Evolutionary conservation across 352 stramenopile genomes (phyloP).

Genomic region (Phytophthora quininea): DNA sequence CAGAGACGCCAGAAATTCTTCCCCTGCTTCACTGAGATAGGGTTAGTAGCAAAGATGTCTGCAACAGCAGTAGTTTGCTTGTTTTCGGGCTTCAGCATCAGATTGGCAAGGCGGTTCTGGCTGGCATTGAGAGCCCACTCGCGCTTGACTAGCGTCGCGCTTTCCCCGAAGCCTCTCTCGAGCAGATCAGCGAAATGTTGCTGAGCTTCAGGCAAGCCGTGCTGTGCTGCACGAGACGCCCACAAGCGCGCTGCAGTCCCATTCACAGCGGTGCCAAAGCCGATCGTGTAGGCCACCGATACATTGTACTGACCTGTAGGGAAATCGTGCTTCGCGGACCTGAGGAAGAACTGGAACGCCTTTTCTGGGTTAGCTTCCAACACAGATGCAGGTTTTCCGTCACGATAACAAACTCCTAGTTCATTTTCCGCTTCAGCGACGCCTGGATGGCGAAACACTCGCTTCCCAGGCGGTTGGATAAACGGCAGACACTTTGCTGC

Average conservation of each 20-base stretch:
- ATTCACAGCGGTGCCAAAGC: constrained; percentile 31
- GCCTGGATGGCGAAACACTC: constrained; percentile 33
- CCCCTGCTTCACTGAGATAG: constrained; percentile 13
- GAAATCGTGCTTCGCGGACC: constrained; percentile 43
- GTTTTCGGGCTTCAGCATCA: constrained; percentile 20
- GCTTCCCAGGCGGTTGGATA: constrained; percentile 37
- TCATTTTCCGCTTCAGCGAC: constrained; percentile 47
- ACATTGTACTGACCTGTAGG: constrained; percentile 42
- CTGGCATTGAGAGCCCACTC: constrained; percentile 21
- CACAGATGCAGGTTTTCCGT: constrained; percentile 28
- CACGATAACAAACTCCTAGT: constrained; percentile 41
- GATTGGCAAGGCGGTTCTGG: constrained; percentile 27
- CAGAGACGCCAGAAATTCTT: constrained; percentile 32
- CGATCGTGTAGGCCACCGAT: constrained; percentile 35
- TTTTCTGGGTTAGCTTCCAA: constrained; percentile 26
- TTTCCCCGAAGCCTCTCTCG: constrained; percentile 32
- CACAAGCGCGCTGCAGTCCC: constrained; percentile 36
- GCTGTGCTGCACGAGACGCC: constrained; percentile 43
- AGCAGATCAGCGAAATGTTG: constrained; percentile 34
- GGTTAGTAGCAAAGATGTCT: constrained; percentile 15
- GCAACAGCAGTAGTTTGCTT: constrained; percentile 10
- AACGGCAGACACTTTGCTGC: constrained; percentile 39
- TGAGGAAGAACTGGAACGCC: constrained; percentile 41
- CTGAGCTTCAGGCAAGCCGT: constrained; percentile 36
- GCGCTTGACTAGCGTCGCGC: constrained; percentile 26